Evolutionary conservation across 208 protist species (phyloP).

Genomic region (Crithidia brevicula): DNA sequence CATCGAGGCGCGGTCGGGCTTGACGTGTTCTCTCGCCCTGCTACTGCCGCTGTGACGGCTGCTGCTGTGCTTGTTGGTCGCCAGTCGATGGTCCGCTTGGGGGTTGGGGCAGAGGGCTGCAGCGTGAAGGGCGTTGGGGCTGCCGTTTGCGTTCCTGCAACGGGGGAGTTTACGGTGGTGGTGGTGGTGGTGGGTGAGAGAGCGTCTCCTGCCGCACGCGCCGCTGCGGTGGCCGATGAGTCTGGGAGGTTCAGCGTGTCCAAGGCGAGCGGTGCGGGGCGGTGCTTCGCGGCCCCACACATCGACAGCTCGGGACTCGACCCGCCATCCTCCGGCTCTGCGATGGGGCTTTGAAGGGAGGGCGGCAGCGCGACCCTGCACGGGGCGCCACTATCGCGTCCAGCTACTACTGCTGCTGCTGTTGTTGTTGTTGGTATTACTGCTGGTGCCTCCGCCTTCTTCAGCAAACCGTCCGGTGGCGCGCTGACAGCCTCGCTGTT

Average conservation of each 20-base stretch:
- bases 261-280: background rate
- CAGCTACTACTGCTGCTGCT: background rate
- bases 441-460: too few relatives aligned
- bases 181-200: background rate
- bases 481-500: too few relatives aligned
- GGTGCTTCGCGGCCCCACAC: background rate
- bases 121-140: background rate
- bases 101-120: background rate
- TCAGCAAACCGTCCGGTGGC: too few relatives aligned
- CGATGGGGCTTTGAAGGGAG: too few relatives aligned
- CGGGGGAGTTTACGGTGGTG: too few relatives aligned
- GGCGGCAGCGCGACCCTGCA: conserved; percentile 2
- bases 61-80: background rate
- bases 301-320: conserved; percentile 6
- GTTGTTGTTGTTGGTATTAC: background rate
- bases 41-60: too few relatives aligned
- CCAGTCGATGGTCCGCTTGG: background rate
- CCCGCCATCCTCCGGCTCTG: conserved; percentile 4
- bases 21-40: too few relatives aligned
- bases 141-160: too few relatives aligned
- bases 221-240: background rate
- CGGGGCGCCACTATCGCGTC: background rate
- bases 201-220: background rate
- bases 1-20: too few relatives aligned
- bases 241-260: background rate